Evolutionary conservation across 176 grass and related monocot genomes (phyloP), one percentile per base, ranked within the genome.

Genomic region (Lolium rigidum): DNA sequence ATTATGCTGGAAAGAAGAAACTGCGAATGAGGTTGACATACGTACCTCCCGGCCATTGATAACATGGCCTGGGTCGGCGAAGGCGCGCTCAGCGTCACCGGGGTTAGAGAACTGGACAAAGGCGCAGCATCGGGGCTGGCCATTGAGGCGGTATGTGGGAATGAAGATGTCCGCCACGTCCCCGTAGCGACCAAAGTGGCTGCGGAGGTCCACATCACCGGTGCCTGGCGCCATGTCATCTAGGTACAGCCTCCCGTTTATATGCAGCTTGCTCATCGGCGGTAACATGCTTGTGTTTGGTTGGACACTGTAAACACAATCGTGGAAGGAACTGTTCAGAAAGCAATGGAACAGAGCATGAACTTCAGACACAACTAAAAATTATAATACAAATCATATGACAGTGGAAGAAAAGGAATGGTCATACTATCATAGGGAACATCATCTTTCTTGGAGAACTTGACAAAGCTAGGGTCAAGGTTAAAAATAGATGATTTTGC

Each of bases 151-250:
- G 65, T 91, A 39, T 43, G 25, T 80, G 9, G 86, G 72, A 20
- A 77, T 82, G 81, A 50, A 77, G 24, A 84, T 78, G 50, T 76
- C 60, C n/a, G 54, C 38, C 70, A 91, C 81, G 5, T 91, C 85
- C 22, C 89, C 89, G 39, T 87, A 91, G 68, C 31, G 73, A 10
- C 25, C 2, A 52, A 91, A 91, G 76, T 91, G 31, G 68, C 25
- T 7, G 60, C 48, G 41, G 25, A 91, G 77, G 4, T 74, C 49
- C 9, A 48, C 70, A 4, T 85, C 81, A 10, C 62, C 0, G 11
- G 89, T 84, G 9, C 64, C 50, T 1, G 10, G 79, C 14, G 85
- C 52, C 48, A 91, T 61, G 35, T 82, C 50, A 14, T 78, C 82
- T n/a, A 91, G 10, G 26, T 87, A 91, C 3, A 91, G 68, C 82